Percentiles rank a stretch among this genome's conserved stretches.
phyloP scores from a whole-genome alignment of 2,329 filamentous ascomycete species.

The Microdochium trichocladiopsis region DNA sequence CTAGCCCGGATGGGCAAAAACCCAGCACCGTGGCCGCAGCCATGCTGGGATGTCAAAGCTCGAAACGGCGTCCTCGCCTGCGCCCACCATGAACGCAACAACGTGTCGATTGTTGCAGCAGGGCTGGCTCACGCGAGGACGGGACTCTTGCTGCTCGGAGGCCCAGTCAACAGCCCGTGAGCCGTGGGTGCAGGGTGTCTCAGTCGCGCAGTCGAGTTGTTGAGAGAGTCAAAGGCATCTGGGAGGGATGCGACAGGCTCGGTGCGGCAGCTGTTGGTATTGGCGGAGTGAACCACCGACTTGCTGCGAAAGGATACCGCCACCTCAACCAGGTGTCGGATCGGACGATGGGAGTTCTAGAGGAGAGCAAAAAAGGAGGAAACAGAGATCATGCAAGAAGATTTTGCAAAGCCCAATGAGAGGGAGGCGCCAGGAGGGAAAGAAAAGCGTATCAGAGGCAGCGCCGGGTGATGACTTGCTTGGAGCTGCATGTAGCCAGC shows the following conservation, averaged over 20 bases:
- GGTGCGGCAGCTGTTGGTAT: background rate
- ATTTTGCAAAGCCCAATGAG: background rate
- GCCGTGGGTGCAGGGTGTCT: background rate
- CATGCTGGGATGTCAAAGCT: background rate
- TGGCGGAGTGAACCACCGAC: background rate
- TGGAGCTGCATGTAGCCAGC: background rate
- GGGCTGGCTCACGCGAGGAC: too few relatives aligned
- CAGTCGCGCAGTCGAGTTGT: background rate
- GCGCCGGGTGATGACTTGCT: background rate
- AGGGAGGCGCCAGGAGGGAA: background rate
- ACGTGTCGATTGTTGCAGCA: background rate
- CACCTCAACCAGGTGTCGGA: background rate
- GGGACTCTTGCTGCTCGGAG: background rate
- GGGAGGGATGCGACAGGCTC: background rate
- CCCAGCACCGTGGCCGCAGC: background rate
- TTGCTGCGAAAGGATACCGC: background rate
- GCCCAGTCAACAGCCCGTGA: background rate
- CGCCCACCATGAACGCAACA: background rate
- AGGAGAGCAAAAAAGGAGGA: background rate
- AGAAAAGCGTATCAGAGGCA: background rate
- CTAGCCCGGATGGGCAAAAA: background rate
- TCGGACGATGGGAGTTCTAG: background rate
- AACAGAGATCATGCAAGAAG: background rate
- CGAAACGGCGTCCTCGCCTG: background rate
- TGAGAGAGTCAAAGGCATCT: background rate